phyloP scores from a whole-genome alignment of 257 asterid species.

The Ehretia macrophylla region DNA sequence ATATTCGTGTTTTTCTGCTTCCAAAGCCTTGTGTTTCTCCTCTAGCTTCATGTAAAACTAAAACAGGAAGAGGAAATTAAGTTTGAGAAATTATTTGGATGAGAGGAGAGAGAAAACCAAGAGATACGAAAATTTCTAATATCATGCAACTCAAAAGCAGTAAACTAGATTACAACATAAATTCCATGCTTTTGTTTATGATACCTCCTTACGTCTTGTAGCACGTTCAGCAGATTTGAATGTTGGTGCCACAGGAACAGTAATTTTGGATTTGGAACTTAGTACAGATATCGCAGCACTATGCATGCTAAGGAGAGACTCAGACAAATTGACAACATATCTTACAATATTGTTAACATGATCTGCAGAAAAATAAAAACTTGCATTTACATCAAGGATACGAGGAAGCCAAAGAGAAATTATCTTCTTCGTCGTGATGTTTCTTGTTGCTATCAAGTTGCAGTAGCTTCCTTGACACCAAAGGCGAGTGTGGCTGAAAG shows the following conservation, averaged over 20 bases:
- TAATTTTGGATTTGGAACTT: constrained; percentile 51
- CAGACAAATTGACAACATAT: no score
- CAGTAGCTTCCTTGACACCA: constrained; percentile 33
- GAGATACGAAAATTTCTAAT: neutral
- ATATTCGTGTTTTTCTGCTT: constrained; percentile 67
- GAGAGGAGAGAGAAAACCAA: neutral
- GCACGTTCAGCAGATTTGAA: constrained; percentile 58
- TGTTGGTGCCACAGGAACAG: constrained; percentile 76
- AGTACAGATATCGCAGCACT: constrained; percentile 88
- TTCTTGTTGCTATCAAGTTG: constrained; percentile 19
- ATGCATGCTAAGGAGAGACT: constrained; percentile 20
- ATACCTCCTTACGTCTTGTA: constrained; percentile 77
- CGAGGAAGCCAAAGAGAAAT: constrained; percentile 27
- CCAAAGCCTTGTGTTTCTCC: constrained; percentile 82
- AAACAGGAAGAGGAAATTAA: neutral
- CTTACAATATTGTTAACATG: no score
- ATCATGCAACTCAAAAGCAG: neutral
- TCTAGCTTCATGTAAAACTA: constrained; percentile 75
- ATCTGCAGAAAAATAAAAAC: neutral
- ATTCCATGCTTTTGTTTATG: constrained; percentile 6
- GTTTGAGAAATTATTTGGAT: neutral
- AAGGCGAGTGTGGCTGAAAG: constrained; percentile 45
- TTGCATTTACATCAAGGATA: constrained; percentile 16
- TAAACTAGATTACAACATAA: neutral
- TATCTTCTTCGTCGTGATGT: constrained; percentile 22